A percentile compares a stretch with the other conserved stretches of the same genome.
phyloP scores from a whole-genome alignment of 2,329 filamentous ascomycete genomes.

The Colletotrichum tabaci region DNA sequence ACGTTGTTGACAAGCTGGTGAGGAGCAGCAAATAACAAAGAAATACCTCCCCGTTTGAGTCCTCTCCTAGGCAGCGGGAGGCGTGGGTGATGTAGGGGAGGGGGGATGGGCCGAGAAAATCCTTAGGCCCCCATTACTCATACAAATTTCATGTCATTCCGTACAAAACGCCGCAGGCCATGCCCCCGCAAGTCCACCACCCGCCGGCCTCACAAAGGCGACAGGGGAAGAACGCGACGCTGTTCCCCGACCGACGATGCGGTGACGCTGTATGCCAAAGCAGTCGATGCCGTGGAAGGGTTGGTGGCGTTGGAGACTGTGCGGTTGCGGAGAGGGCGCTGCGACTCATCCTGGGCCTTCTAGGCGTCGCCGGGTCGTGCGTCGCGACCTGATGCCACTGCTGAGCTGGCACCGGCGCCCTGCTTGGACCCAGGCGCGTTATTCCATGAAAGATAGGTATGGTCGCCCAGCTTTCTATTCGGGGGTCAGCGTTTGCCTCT shows the following conservation, averaged over 20 bases:
- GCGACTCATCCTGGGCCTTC: conserved; percentile 50
- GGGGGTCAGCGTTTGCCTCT: conserved; percentile 16
- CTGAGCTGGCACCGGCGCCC: conserved; percentile 58
- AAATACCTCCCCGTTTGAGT: not conserved
- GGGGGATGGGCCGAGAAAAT: not conserved
- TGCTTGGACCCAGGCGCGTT: conserved; percentile 65
- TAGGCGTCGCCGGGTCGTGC: conserved; percentile 61
- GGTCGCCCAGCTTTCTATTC: conserved; percentile 92
- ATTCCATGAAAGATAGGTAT: conserved; percentile 98
- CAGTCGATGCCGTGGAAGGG: conserved; percentile 15
- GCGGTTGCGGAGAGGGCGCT: conserved; percentile 30
- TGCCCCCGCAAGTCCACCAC: not conserved
- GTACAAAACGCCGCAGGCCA: conserved; percentile 17
- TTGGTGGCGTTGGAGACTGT: conserved; percentile 26
- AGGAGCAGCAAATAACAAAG: conserved; percentile 3
- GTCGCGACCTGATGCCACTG: conserved; percentile 71
- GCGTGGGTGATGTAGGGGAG: not conserved
- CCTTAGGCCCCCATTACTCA: conserved; percentile 28
- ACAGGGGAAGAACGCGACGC: conserved; percentile 24
- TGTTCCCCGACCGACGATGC: conserved; percentile 25
- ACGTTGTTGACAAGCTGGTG: conserved; percentile 9
- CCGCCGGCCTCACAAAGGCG: conserved; percentile 3
- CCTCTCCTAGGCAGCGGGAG: conserved; percentile 2
- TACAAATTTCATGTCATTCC: conserved; percentile 40
- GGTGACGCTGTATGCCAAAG: conserved; percentile 32